phyloP scores from a whole-genome alignment of 306 rosid species.

The Dryas octopetala region DNA sequence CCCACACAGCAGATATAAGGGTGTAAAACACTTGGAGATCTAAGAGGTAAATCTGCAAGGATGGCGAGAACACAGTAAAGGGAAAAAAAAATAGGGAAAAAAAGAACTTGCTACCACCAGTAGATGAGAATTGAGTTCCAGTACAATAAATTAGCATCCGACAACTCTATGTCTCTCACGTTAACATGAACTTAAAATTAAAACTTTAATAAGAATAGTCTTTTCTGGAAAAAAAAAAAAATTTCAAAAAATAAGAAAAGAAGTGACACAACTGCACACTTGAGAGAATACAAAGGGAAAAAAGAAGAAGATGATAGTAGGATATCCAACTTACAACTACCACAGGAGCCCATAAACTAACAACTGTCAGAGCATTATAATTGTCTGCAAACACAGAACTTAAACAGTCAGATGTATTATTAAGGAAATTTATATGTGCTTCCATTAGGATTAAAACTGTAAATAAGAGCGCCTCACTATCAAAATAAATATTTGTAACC shows the following conservation, averaged over 20 bases:
- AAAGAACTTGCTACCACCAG: background rate
- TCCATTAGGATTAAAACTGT: background rate
- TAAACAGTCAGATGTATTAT: slow-evolving; percentile 17
- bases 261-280: background rate
- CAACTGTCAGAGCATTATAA: slow-evolving; percentile 69
- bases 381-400: slow-evolving; percentile 57
- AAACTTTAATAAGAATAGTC: too few species aligned
- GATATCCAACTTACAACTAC: slow-evolving; percentile 56
- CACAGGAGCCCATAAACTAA: slow-evolving; percentile 85
- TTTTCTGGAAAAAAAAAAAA: too few species aligned
- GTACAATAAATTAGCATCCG: background rate
- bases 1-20: slow-evolving; percentile 68
- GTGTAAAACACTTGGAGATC: slow-evolving; percentile 79
- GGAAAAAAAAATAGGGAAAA: background rate
- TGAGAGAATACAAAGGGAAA: background rate
- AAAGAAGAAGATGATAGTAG: background rate
- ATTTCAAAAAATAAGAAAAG: background rate
- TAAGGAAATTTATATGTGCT: slow-evolving; percentile 16
- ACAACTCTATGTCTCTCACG: too few species aligned
- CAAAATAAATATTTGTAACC: background rate
- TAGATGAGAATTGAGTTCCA: background rate
- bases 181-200: too few species aligned
- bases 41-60: slow-evolving; percentile 77
- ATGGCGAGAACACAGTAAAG: background rate
- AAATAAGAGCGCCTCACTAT: background rate